phyloP scores from a whole-genome alignment of 805 yeast genomes.

The Candida anglica region DNA sequence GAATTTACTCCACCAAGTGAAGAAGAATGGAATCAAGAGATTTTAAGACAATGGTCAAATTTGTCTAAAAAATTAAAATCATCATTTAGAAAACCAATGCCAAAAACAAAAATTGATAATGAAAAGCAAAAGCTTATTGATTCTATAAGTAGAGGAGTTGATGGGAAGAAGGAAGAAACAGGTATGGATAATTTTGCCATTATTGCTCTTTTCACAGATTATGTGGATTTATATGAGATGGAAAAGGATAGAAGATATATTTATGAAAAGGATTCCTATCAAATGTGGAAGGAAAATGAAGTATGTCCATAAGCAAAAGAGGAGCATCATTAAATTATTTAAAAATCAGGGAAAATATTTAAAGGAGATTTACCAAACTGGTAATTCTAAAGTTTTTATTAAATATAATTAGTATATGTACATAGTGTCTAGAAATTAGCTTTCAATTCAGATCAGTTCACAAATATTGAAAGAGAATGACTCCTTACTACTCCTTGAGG shows the following conservation, averaged over 20 bases:
- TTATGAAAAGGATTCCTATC: conserved; percentile 48
- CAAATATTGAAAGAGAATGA: no score
- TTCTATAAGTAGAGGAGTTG: conserved; percentile 76
- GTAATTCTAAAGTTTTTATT: no score
- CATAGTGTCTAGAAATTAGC: no score
- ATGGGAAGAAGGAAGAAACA: conserved; percentile 64
- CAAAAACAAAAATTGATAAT: conserved; percentile 55
- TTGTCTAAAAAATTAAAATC: conserved; percentile 59
- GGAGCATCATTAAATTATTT: no score
- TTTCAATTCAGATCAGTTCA: no score
- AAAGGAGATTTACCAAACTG: no score
- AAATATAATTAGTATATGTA: no score
- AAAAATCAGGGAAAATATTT: no score
- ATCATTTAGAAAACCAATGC: conserved; percentile 69
- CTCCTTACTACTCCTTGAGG: no score
- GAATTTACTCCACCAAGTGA: conserved; percentile 43
- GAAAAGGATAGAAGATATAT: conserved; percentile 53
- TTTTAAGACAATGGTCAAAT: conserved; percentile 56
- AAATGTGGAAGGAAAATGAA: conserved; percentile 68
- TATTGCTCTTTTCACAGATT: conserved; percentile 63
- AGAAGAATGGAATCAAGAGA: conserved; percentile 68
- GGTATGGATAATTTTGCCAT: conserved; percentile 66
- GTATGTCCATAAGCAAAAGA: conserved; percentile 83
- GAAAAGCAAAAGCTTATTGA: conserved; percentile 59
- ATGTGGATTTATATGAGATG: conserved; percentile 65